Conservation (phyloP, 495 filamentous ascomycete genomes). For the Penicillium odoratum region DNA sequence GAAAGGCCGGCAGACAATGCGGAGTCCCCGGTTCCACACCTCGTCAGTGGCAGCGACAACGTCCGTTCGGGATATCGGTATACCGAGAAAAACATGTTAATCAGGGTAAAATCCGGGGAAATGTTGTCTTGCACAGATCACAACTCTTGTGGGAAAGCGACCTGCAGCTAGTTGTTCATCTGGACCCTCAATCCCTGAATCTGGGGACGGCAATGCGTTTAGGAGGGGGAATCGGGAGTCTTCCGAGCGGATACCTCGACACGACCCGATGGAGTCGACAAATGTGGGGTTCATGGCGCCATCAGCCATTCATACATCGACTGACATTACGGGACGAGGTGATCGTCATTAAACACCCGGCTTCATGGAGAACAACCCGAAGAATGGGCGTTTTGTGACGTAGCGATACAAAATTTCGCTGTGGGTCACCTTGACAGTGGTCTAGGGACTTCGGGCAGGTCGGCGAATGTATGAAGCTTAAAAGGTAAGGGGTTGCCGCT, state of each 20-base stretch:
- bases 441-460: slow-evolving; percentile 1
- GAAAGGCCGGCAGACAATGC: background rate
- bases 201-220: slow-evolving; percentile 15
- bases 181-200: background rate
- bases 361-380: background rate
- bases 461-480: background rate
- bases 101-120: background rate
- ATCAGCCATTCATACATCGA: background rate
- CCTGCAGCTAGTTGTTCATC: background rate
- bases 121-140: background rate
- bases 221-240: slow-evolving; percentile 12
- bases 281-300: slow-evolving; percentile 14
- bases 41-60: background rate
- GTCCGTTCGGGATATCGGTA: background rate
- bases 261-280: slow-evolving; percentile 18
- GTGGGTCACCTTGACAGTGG: slow-evolving; percentile 1
- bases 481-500: slow-evolving; percentile 1
- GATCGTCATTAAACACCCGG: slow-evolving; percentile 18
- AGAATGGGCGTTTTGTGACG: background rate
- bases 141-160: background rate
- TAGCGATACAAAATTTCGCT: background rate
- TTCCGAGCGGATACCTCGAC: slow-evolving; percentile 17
- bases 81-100: background rate
- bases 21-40: slow-evolving; percentile 2
- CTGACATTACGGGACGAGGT: slow-evolving; percentile 1